phyloP scores from a whole-genome alignment of 1,284 basidiomycete genomes.

The Boletus calvinii region DNA sequence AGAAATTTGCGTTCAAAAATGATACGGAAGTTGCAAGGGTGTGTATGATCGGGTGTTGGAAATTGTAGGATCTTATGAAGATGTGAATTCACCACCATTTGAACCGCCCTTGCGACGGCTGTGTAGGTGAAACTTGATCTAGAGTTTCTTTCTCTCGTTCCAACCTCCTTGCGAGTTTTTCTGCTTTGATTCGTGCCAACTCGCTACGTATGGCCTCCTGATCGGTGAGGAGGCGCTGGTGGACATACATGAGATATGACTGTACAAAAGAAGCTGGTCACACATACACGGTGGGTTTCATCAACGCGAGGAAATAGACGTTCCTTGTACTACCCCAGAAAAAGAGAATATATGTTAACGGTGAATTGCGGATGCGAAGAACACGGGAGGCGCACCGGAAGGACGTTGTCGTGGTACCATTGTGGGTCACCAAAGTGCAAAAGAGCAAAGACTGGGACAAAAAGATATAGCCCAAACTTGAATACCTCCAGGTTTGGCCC shows the following conservation, averaged over 20 bases:
- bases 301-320: conserved; percentile 66
- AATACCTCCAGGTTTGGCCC: conserved; percentile 83
- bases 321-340: conserved; percentile 60
- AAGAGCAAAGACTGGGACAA: conserved; percentile 82
- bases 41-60: background rate
- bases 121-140: conserved; percentile 22
- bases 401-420: conserved; percentile 81
- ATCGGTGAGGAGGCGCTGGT: conserved; percentile 61
- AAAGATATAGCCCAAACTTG: conserved; percentile 87
- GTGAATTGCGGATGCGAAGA: background rate
- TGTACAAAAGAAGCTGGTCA: background rate
- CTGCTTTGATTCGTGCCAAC: conserved; percentile 65
- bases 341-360: background rate
- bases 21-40: background rate
- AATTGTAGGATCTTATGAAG: background rate
- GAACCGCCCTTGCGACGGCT: conserved; percentile 29
- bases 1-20: conserved; percentile 31
- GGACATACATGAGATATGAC: conserved; percentile 12
- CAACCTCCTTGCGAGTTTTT: conserved; percentile 49
- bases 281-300: conserved; percentile 52
- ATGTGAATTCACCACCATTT: conserved; percentile 28
- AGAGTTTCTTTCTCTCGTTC: conserved; percentile 39
- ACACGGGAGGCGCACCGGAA: conserved; percentile 59
- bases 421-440: conserved; percentile 88
- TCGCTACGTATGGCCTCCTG: conserved; percentile 63